Evolutionary conservation across 805 yeast species (phyloP).

Genomic region (Zygosaccharomyces kombuchaensis): DNA sequence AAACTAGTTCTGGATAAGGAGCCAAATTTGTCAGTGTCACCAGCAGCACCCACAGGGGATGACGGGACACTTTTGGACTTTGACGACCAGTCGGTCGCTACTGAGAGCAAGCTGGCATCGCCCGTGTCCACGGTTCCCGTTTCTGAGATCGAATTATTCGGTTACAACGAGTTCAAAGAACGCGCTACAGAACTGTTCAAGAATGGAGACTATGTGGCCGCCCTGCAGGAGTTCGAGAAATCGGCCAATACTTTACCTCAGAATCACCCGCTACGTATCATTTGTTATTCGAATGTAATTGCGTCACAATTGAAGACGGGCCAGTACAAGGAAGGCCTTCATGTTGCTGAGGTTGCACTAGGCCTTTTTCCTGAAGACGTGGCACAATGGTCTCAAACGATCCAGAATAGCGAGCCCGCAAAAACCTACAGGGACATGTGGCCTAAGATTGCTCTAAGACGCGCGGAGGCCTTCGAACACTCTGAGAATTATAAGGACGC

Average conservation of each 20-base stretch:
- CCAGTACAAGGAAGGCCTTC: constrained; percentile 43
- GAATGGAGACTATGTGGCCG: constrained; percentile 75
- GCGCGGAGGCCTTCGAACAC: constrained; percentile 83
- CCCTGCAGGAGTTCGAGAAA: constrained; percentile 56
- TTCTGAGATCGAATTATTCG: constrained; percentile 29
- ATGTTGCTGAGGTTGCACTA: constrained; percentile 32
- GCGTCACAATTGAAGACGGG: constrained; percentile 66
- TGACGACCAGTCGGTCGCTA: constrained; percentile 7
- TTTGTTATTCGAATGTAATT: constrained; percentile 73
- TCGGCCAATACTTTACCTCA: constrained; percentile 56
- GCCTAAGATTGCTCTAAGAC: constrained; percentile 61
- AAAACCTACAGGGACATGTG: constrained; percentile 54
- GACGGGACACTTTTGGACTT: constrained; percentile 19
- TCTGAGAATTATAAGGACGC: constrained; percentile 68
- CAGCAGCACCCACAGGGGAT: constrained; percentile 3
- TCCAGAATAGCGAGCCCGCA: constrained; percentile 32
- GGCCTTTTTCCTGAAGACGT: constrained; percentile 34
- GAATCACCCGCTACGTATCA: constrained; percentile 59
- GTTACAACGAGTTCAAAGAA: constrained; percentile 45
- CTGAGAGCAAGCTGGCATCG: neutral
- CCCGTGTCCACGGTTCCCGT: constrained; percentile 17
- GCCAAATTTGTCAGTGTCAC: neutral
- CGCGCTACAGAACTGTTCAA: constrained; percentile 63
- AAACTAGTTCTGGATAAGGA: neutral
- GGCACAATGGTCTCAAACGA: constrained; percentile 41